Conservation (phyloP, 2,329 filamentous ascomycete genomes). For the Colletotrichum endophyticum region DNA sequence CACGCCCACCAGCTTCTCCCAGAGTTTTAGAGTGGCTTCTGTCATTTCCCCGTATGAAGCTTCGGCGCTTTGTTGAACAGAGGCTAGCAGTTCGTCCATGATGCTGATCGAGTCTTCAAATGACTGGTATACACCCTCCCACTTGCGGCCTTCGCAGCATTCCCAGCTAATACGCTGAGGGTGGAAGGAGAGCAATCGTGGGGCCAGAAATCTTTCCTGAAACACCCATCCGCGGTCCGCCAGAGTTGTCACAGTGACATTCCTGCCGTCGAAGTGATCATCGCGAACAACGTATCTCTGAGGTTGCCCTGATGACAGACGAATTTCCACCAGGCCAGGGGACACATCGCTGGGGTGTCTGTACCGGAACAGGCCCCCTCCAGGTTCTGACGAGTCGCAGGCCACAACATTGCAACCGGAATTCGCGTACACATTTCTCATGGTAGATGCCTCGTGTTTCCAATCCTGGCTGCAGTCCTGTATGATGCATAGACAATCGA, state of each 20-base stretch:
- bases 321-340: background rate
- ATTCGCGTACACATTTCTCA: background rate
- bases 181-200: background rate
- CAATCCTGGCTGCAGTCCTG: background rate
- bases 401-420: background rate
- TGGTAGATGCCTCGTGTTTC: background rate
- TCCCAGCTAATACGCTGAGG: background rate
- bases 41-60: background rate
- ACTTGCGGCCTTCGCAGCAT: background rate
- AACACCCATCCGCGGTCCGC: background rate
- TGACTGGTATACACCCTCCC: fast-evolving
- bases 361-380: background rate
- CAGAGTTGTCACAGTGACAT: fast-evolving
- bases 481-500: background rate
- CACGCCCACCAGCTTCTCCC: background rate
- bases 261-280: fast-evolving
- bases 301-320: background rate
- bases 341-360: background rate
- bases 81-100: background rate
- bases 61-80: background rate
- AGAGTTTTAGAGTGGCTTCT: background rate
- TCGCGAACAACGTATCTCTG: background rate
- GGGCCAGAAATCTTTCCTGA: background rate
- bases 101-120: background rate
- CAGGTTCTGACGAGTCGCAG: background rate